A percentile compares a stretch with the other conserved stretches of the same genome.
phyloP scores from a whole-genome alignment of 2,329 filamentous ascomycete species.

The Scedosporium aurantiacum region DNA sequence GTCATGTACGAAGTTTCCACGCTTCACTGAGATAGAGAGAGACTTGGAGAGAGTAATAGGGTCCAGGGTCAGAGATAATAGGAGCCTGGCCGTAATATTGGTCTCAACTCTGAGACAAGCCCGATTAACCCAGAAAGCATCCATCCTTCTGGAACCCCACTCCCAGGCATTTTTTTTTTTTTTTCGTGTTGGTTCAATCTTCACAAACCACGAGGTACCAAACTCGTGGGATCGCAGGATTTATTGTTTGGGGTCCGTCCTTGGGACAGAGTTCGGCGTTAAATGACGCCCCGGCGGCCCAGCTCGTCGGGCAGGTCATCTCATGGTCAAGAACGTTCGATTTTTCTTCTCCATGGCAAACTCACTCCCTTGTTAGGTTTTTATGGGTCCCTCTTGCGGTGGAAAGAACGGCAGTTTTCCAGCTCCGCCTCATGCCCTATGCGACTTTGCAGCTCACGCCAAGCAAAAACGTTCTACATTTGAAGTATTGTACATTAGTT shows the following conservation, averaged over 20 bases:
- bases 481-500: too few relatives aligned
- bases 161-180: not conserved
- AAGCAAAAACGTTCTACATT: too few relatives aligned
- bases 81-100: not conserved
- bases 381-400: not conserved
- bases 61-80: too few relatives aligned
- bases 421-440: not conserved
- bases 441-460: too few relatives aligned
- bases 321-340: not conserved
- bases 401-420: not conserved
- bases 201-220: not conserved
- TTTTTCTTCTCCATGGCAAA: not conserved
- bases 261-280: not conserved
- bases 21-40: too few relatives aligned
- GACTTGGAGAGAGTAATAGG: too few relatives aligned
- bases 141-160: not conserved
- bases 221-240: not conserved
- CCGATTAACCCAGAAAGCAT: not conserved
- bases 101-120: not conserved
- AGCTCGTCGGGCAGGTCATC: not conserved
- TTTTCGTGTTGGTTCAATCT: not conserved
- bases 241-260: not conserved
- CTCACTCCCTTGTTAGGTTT: not conserved
- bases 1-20: not conserved
- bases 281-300: not conserved